These are phyloP conservation scores for Alternaria sp. DNA, from an alignment of 2,329 filamentous ascomycete genomes.

Conservation along the genomic window DNA sequence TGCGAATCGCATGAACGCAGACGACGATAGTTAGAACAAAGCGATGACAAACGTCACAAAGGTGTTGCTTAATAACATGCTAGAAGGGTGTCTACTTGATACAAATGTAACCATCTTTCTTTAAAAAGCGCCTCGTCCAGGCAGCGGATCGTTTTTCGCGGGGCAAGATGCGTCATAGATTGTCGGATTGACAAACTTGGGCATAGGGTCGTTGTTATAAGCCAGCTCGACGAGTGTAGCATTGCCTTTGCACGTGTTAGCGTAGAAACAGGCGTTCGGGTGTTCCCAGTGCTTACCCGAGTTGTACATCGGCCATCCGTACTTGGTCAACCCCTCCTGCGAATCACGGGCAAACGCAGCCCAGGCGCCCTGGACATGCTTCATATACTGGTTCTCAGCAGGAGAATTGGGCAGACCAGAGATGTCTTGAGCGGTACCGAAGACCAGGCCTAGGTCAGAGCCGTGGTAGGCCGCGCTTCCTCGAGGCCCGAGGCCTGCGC, in stretches of 20 bases:
- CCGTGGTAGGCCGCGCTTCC: conserved; percentile 48
- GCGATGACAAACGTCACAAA: not conserved
- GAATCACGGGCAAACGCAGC: conserved; percentile 45
- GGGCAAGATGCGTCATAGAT: conserved; percentile 31
- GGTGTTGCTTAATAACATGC: not conserved
- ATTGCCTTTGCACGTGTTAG: conserved; percentile 9
- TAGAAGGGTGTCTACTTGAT: not conserved
- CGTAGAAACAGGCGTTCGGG: not conserved
- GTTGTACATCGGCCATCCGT: conserved; percentile 41
- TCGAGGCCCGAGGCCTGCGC: conserved; percentile 27
- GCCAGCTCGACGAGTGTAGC: conserved; percentile 29
- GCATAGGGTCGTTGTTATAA: conserved; percentile 23
- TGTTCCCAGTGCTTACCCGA: conserved; percentile 12
- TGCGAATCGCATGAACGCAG: not conserved
- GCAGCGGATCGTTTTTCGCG: conserved; percentile 30
- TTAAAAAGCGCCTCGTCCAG: conserved; percentile 32
- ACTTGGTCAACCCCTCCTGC: conserved; percentile 30
- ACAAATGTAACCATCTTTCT: not conserved
- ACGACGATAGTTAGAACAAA: not conserved
- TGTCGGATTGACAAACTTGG: conserved; percentile 25
- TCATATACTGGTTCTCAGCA: conserved; percentile 40
- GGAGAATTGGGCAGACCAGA: conserved; percentile 26
- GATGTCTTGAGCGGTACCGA: conserved; percentile 40
- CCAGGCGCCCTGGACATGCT: conserved; percentile 34
- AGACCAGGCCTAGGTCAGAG: conserved; percentile 44